Conservation (phyloP, 768 basidiomycete species). For the Lactarius indigo region DNA sequence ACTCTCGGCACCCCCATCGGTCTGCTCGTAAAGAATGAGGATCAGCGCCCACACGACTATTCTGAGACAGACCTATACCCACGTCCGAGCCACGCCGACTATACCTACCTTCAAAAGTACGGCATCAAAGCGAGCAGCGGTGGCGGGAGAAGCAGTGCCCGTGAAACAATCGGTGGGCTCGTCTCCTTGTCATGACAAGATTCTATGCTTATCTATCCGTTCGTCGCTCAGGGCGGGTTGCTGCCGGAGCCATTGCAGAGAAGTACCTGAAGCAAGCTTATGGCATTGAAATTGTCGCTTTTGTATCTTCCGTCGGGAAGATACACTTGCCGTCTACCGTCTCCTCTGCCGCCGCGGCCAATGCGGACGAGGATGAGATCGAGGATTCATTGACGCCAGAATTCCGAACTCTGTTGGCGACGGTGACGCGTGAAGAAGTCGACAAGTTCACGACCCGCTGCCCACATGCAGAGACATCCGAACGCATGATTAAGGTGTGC, state of each 20-base stretch:
- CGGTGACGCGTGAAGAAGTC: constrained; percentile 81
- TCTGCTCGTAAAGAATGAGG: constrained; percentile 95
- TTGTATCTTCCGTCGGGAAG: constrained; percentile 95
- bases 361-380: constrained; percentile 51
- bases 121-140: constrained; percentile 97
- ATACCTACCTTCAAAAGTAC: constrained; percentile 96
- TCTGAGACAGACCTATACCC: constrained; percentile 98
- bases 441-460: constrained; percentile 87
- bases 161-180: constrained; percentile 86
- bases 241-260: constrained; percentile 97
- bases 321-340: constrained; percentile 66
- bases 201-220: not conserved
- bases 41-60: constrained; percentile 97
- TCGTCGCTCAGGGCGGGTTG: constrained; percentile 70
- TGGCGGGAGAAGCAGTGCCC: constrained; percentile 90
- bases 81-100: constrained; percentile 96
- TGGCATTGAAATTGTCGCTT: constrained; percentile 94
- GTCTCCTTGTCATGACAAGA: not conserved
- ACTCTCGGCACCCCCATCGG: constrained; percentile 98
- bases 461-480: constrained; percentile 84
- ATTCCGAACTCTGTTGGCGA: constrained; percentile 73
- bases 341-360: constrained; percentile 38
- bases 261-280: constrained; percentile 84
- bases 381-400: constrained; percentile 80
- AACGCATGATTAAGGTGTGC: constrained; percentile 81